Evolutionary conservation across 441 rosid species (phyloP).

Genomic region (Pelargonium australe): DNA sequence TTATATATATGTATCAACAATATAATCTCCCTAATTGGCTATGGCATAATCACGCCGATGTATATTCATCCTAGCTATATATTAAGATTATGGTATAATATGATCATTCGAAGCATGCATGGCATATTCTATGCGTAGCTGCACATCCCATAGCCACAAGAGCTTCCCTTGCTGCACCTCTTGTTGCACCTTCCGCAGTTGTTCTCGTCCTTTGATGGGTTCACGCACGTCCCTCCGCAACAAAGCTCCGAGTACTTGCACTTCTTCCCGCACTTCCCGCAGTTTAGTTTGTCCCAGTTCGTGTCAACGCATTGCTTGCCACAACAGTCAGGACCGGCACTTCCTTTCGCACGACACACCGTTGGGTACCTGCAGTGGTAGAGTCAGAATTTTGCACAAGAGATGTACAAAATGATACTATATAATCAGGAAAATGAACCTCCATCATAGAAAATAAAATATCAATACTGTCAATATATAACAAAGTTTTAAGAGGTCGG

Average conservation of each 20-base stretch:
- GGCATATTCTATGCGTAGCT: conserved; percentile 38
- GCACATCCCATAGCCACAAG: conserved; percentile 58
- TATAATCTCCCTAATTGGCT: too few species aligned
- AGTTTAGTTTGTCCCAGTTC: conserved; percentile 33
- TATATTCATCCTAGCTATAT: too few species aligned
- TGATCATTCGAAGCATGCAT: background rate
- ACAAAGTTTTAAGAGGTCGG: too few species aligned
- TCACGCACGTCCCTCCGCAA: conserved; percentile 59
- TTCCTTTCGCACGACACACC: conserved; percentile 44
- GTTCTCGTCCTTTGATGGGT: conserved; percentile 40
- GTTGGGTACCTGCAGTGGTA: conserved; percentile 13
- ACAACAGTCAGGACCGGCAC: conserved; percentile 63
- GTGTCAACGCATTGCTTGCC: conserved; percentile 51
- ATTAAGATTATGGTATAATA: too few species aligned
- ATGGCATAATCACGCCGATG: too few species aligned
- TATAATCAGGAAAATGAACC: too few species aligned
- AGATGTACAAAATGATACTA: too few species aligned
- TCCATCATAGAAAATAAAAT: too few species aligned
- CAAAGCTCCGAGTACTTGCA: conserved; percentile 51
- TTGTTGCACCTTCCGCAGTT: conserved; percentile 59
- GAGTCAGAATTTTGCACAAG: too few species aligned
- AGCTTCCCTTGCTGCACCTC: conserved; percentile 45
- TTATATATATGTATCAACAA: too few species aligned
- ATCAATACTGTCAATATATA: too few species aligned
- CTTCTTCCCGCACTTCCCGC: conserved; percentile 60